These are phyloP conservation scores for Raffaelea arxii DNA, from an alignment of 2,329 filamentous ascomycete species.

Conservation along the genomic window DNA sequence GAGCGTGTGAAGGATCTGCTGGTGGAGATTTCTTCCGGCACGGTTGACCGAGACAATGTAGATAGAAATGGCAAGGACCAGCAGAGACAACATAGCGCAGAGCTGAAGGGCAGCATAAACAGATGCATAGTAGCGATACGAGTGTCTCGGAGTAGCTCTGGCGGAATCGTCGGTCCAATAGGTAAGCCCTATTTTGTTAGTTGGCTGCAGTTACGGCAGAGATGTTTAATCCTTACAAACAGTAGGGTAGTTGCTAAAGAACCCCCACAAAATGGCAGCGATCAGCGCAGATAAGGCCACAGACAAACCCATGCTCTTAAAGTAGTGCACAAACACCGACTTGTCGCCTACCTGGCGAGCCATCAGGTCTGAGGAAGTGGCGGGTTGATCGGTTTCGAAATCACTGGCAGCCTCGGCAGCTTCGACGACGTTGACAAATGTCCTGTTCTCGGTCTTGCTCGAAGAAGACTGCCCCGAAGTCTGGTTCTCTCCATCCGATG, in stretches of 20 bases:
- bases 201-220: background rate
- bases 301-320: constrained; percentile 4
- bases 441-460: no score
- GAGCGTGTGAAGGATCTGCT: constrained; percentile 16
- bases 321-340: constrained; percentile 12
- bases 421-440: no score
- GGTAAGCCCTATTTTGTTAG: background rate
- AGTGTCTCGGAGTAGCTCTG: constrained; percentile 2
- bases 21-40: constrained; percentile 23
- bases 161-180: background rate
- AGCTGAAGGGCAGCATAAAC: constrained; percentile 16
- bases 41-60: constrained; percentile 18
- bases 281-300: constrained; percentile 4
- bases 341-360: background rate
- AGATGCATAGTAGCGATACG: constrained; percentile 15
- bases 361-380: no score
- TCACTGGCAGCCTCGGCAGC: no score
- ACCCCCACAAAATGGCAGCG: background rate
- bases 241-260: background rate
- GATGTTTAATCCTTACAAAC: background rate
- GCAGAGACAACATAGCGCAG: constrained; percentile 11
- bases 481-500: no score
- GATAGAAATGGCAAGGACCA: constrained; percentile 9
- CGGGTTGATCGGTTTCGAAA: no score
- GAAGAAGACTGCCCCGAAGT: no score